Percentiles rank a stretch among this genome's conserved stretches.
These are phyloP conservation scores for Incumbomyces lentus DNA, from an alignment of 2,329 filamentous ascomycete species.

Conservation along the genomic window DNA sequence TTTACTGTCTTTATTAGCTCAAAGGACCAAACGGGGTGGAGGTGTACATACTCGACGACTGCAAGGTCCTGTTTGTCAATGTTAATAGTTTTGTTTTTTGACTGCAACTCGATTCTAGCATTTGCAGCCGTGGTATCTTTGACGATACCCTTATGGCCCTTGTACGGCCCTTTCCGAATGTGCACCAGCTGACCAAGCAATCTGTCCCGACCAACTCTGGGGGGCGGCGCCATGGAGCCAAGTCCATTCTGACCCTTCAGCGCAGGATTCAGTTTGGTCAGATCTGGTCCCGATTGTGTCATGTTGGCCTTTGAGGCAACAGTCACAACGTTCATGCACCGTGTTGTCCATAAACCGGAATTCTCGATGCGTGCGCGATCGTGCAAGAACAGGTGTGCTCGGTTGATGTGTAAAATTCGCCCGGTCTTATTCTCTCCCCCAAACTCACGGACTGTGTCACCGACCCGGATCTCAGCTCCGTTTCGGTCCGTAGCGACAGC, in stretches of 20 bases:
- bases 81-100: slow-evolving; percentile 83
- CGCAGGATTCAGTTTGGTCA: slow-evolving; percentile 86
- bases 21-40: background rate
- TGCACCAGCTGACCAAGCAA: slow-evolving; percentile 86
- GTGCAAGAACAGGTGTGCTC: slow-evolving; percentile 83
- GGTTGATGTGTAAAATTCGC: slow-evolving; percentile 85
- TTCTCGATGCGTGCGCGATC: slow-evolving; percentile 78
- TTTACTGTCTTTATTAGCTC: slow-evolving; percentile 18
- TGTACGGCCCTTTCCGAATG: slow-evolving; percentile 77
- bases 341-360: slow-evolving; percentile 77
- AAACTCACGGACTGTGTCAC: slow-evolving; percentile 86
- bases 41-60: slow-evolving; percentile 62
- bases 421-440: slow-evolving; percentile 77
- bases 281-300: slow-evolving; percentile 57
- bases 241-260: slow-evolving; percentile 56
- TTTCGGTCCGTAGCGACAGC: slow-evolving; percentile 88
- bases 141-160: slow-evolving; percentile 87
- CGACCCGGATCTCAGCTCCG: slow-evolving; percentile 81
- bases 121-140: slow-evolving; percentile 83
- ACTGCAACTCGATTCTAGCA: slow-evolving; percentile 85
- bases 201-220: slow-evolving; percentile 67
- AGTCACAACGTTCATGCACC: slow-evolving; percentile 75
- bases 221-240: slow-evolving; percentile 46
- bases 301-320: slow-evolving; percentile 89
- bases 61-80: slow-evolving; percentile 71